Percentiles rank a stretch among this genome's conserved stretches.
Conservation (phyloP, 163 green algal genomes). For the Scenedesmus sp. region DNA sequence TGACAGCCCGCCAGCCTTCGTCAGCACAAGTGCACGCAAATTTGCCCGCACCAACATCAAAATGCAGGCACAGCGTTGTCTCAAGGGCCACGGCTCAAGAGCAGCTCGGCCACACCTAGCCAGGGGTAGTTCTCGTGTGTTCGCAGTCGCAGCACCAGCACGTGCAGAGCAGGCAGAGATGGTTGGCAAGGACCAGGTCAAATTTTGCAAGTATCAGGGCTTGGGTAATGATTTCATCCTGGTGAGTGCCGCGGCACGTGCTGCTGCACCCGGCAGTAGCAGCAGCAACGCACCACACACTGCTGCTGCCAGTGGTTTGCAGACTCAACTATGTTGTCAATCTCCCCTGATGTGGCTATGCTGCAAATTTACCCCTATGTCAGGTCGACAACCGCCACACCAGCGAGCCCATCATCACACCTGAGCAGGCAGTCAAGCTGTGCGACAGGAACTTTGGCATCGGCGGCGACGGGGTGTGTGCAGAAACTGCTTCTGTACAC, state of each 20-base stretch:
- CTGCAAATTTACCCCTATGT: not conserved
- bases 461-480: constrained; percentile 93
- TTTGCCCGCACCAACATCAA: not conserved
- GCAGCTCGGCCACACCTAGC: not conserved
- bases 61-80: not conserved
- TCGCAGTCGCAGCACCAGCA: constrained; percentile 32
- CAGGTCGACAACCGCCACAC: constrained; percentile 96
- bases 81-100: not conserved
- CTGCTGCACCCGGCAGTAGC: not conserved
- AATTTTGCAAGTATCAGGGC: constrained; percentile 98
- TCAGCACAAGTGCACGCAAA: not conserved
- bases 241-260: constrained; percentile 65
- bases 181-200: constrained; percentile 54
- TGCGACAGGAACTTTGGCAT: constrained; percentile 99
- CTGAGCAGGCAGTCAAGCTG: constrained; percentile 87
- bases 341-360: not conserved
- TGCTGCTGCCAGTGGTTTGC: not conserved
- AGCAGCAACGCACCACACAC: not conserved
- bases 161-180: not conserved
- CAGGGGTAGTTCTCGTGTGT: constrained; percentile 3
- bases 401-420: constrained; percentile 81
- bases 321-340: not conserved
- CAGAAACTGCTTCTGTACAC: not conserved
- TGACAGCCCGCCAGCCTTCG: constrained; percentile 9
- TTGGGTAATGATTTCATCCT: constrained; percentile 99